Conservation (phyloP, 163 green algal species). For the Scenedesmus sp. region DNA sequence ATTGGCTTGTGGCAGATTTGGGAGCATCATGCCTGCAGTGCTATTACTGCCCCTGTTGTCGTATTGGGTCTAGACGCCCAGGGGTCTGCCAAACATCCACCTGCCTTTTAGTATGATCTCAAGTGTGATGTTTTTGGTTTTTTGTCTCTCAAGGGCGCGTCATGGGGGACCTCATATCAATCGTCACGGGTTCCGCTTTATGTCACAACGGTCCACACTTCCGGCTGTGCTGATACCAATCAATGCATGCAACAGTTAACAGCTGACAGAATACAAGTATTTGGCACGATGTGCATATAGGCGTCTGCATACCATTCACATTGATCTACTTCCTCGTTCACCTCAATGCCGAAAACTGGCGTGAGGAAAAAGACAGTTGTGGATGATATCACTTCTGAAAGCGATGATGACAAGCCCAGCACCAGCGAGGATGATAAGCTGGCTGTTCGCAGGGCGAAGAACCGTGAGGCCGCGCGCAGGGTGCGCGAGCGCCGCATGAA, state of each 20-base stretch:
- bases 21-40: not conserved
- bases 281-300: not conserved
- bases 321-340: not conserved
- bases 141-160: too few relatives aligned
- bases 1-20: not conserved
- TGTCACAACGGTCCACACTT: too few relatives aligned
- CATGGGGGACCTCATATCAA: too few relatives aligned
- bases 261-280: not conserved
- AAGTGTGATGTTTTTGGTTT: too few relatives aligned
- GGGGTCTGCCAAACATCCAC: too few relatives aligned
- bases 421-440: conserved; percentile 19
- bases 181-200: too few relatives aligned
- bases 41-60: too few relatives aligned
- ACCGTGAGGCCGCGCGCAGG: conserved; percentile 47
- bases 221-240: too few relatives aligned
- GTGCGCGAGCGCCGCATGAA: conserved; percentile 50
- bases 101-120: too few relatives aligned
- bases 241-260: not conserved
- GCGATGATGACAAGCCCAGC: conserved; percentile 2
- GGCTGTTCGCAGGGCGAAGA: conserved; percentile 20
- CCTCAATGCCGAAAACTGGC: not conserved
- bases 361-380: conserved; percentile 1
- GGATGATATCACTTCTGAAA: not conserved
- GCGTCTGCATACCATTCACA: not conserved
- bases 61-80: too few relatives aligned